Evolutionary conservation across 1,284 basidiomycete genomes (phyloP).

Genomic region (Malassezia vespertilionis): DNA sequence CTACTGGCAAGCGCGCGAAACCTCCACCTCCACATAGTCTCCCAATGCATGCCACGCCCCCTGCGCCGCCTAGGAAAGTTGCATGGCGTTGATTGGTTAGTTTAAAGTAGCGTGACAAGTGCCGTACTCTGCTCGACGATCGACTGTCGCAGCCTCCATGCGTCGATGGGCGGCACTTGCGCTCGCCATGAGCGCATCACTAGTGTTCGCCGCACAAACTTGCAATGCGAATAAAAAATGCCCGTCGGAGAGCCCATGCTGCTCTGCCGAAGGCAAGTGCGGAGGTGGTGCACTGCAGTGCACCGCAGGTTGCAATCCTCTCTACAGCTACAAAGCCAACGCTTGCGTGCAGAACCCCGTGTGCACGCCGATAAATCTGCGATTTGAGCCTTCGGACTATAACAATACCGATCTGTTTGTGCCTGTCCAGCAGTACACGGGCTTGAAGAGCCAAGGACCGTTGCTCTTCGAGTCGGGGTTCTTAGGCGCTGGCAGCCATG

Average conservation of each 20-base stretch:
- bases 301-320: constrained; percentile 35
- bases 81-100: too few species aligned
- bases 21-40: neutral
- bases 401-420: constrained; percentile 28
- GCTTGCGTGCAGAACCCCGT: constrained; percentile 37
- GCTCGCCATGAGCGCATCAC: neutral
- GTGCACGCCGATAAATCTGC: constrained; percentile 24
- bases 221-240: constrained; percentile 12
- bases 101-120: too few species aligned
- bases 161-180: neutral
- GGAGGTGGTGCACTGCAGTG: constrained; percentile 35
- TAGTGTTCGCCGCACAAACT: neutral
- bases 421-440: constrained; percentile 36
- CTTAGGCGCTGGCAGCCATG: constrained; percentile 31
- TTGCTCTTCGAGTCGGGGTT: constrained; percentile 39
- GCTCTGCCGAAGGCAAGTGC: constrained; percentile 28
- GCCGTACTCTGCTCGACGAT: too few species aligned
- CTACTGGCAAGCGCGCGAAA: neutral
- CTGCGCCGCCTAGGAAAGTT: too few species aligned
- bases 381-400: constrained; percentile 22
- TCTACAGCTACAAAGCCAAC: constrained; percentile 24
- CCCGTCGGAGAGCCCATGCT: constrained; percentile 28
- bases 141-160: too few species aligned
- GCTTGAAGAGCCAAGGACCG: constrained; percentile 20
- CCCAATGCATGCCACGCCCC: too few species aligned